These are phyloP conservation scores for Gaillardinia entomophila DNA, from an alignment of 805 yeast genomes.

Conservation along the genomic window DNA sequence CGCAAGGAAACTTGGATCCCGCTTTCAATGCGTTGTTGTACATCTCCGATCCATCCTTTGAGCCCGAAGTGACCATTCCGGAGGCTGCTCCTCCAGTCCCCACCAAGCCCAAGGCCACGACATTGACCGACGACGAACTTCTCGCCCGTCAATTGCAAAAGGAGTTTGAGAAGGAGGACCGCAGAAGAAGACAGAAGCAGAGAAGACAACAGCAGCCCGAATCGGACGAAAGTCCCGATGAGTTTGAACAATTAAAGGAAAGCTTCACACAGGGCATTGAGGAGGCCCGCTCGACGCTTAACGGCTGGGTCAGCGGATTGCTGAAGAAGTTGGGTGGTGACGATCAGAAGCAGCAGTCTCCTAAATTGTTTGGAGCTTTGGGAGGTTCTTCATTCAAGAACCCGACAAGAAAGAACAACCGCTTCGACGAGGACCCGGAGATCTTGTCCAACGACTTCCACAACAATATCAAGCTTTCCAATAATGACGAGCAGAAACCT, in stretches of 20 bases:
- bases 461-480: constrained; percentile 23
- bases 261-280: constrained; percentile 69
- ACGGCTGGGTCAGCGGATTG: constrained; percentile 71
- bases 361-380: constrained; percentile 40
- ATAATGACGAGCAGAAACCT: constrained; percentile 12
- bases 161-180: constrained; percentile 45
- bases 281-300: constrained; percentile 71
- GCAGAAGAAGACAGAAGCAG: constrained; percentile 18
- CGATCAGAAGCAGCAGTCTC: constrained; percentile 14
- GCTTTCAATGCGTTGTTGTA: constrained; percentile 86
- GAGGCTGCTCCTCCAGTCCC: constrained; percentile 2
- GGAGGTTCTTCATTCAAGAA: constrained; percentile 37
- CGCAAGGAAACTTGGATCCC: constrained; percentile 71
- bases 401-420: constrained; percentile 1
- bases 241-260: constrained; percentile 60
- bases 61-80: constrained; percentile 44
- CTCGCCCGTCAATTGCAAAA: constrained; percentile 78
- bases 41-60: constrained; percentile 64
- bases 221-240: constrained; percentile 46
- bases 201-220: constrained; percentile 7
- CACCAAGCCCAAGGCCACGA: constrained; percentile 14
- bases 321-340: constrained; percentile 42
- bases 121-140: constrained; percentile 61
- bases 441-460: constrained; percentile 47
- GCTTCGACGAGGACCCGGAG: constrained; percentile 51